Evolutionary conservation across 352 stramenopile genomes (phyloP).

Genomic region (Phytophthora palmivora): DNA sequence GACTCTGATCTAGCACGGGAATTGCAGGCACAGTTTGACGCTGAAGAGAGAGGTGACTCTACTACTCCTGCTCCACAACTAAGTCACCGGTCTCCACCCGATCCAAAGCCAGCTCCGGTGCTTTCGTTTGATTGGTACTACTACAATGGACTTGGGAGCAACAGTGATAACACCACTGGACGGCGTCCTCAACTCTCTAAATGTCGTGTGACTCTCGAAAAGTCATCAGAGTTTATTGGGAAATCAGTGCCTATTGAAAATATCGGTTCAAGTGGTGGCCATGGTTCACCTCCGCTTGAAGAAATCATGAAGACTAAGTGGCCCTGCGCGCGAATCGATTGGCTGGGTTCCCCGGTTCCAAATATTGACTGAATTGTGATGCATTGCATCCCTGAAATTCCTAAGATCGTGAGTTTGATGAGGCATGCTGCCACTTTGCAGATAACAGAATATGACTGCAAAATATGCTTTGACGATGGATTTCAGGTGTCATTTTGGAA

Average conservation of each 20-base stretch:
- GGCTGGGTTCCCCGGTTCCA: conserved; percentile 47
- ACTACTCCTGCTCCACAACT: background rate
- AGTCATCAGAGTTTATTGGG: conserved; percentile 63
- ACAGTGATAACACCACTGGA: background rate
- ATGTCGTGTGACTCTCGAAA: conserved; percentile 47
- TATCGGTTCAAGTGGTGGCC: conserved; percentile 45
- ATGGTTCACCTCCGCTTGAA: conserved; percentile 64
- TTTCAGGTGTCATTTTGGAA: background rate
- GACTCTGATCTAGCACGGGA: conserved; percentile 79
- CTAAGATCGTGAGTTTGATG: too few species aligned
- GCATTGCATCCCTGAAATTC: background rate
- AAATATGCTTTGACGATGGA: background rate
- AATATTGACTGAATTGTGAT: conserved; percentile 49
- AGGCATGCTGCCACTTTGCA: background rate
- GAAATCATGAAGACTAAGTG: conserved; percentile 87
- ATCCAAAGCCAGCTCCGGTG: background rate
- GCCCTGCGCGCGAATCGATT: conserved; percentile 56
- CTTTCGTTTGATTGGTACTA: conserved; percentile 47
- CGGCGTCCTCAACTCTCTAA: conserved; percentile 50
- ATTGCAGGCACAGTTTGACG: conserved; percentile 80
- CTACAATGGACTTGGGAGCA: conserved; percentile 40
- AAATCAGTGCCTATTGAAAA: conserved; percentile 68
- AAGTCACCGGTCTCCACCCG: background rate
- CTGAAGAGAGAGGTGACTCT: conserved; percentile 37
- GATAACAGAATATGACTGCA: too few species aligned